A percentile compares a stretch with the other conserved stretches of the same genome.
Evolutionary conservation across 352 stramenopile species (phyloP).

Genomic region (Globisporangium middletonii): DNA sequence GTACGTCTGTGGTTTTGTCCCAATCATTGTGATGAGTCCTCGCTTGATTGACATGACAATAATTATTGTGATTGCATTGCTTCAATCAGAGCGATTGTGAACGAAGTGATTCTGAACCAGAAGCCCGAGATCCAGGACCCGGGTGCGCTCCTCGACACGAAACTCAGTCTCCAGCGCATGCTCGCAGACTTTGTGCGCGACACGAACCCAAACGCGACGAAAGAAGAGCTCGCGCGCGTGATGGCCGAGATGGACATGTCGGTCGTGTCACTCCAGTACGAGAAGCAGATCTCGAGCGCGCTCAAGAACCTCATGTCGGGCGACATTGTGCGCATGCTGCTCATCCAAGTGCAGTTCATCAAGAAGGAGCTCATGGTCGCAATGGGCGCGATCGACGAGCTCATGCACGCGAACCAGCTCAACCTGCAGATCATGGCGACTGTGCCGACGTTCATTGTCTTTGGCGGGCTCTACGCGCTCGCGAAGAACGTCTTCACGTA

Average conservation of each 20-base stretch:
- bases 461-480: slow-evolving; percentile 65
- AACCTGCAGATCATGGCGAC: slow-evolving; percentile 85
- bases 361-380: slow-evolving; percentile 87
- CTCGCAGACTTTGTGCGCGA: slow-evolving; percentile 73
- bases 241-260: slow-evolving; percentile 72
- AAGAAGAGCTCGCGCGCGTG: slow-evolving; percentile 35
- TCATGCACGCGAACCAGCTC: slow-evolving; percentile 86
- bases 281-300: slow-evolving; percentile 53
- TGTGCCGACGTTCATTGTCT: slow-evolving; percentile 75
- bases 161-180: slow-evolving; percentile 80
- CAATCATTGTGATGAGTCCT: neutral
- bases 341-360: slow-evolving; percentile 88
- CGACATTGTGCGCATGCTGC: slow-evolving; percentile 83
- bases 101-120: slow-evolving; percentile 77
- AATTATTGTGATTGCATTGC: neutral
- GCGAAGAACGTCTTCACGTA: slow-evolving; percentile 52
- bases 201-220: slow-evolving; percentile 48
- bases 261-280: slow-evolving; percentile 65
- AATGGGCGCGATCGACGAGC: slow-evolving; percentile 82
- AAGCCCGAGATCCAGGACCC: slow-evolving; percentile 82
- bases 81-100: slow-evolving; percentile 50
- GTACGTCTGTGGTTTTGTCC: slow-evolving; percentile 15
- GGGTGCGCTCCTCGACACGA: slow-evolving; percentile 66
- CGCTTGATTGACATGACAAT: neutral
- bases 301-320: slow-evolving; percentile 79